Base-by-base conservation (phyloP, 352 stramenopile species). In the Globisporangium canariense region DNA sequence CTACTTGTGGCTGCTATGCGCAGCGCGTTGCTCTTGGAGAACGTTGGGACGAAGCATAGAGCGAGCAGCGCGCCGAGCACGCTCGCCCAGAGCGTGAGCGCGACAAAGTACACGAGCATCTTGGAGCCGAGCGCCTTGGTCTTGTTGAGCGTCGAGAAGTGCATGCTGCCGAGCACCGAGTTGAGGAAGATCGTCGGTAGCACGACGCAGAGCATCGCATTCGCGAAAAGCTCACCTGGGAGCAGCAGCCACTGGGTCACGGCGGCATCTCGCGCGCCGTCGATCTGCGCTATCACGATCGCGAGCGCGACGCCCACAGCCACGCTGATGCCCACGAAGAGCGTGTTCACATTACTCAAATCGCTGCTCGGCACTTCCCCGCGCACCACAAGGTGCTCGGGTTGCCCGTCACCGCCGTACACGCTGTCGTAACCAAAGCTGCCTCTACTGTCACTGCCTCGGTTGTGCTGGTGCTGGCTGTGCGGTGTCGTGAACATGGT, bases 11-110 rank as follows among this genome's bases (percentile, higher is more conserved):
- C 46, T 4, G 67, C 36, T 67, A 73, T 64, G 41, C 52, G 62
- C 38, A 86, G 68, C 14, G 30, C 11, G 9, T 38, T 61, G 56
- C 53, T 79, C 11, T 47, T 55, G 2, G 66, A 65, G 8, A 88
- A 73, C 43, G 79, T 65, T 22, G 71, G 66, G 36, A 73, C 67
- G 28, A 81, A 68, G n/a, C 62, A 69, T 20, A 83, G 56, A 16
- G 66, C 74, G 20, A 87, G 53, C n/a, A 88, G 40, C 28, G 72
- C 73, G 16, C 82, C 82, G 20, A 91, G n/a, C 0, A 65, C 59
- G 47, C 79, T 84, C 38, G 76, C 80, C 53, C 70, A 70, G 38
- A 89, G 49, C 49, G 77, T 83, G 10, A 70, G 63, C 3, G 60
- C 54, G 43, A 72, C 40, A 67, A 86, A 89, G 25, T 57, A 77